Evolutionary conservation across 2,329 filamentous ascomycete genomes (phyloP).

Genomic region (Cladosporium phlei): DNA sequence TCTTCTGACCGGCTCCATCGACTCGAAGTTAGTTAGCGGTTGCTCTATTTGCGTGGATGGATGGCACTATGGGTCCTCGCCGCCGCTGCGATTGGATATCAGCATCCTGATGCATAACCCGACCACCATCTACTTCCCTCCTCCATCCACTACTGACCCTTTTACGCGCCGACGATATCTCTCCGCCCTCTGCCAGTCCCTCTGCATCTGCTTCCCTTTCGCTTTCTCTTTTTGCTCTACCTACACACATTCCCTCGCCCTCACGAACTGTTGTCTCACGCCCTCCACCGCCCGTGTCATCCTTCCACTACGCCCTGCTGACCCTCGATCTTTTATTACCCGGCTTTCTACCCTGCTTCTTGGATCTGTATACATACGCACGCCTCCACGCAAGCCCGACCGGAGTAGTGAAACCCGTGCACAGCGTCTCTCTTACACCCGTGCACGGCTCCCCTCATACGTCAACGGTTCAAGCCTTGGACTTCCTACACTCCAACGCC

Average conservation of each 20-base stretch:
- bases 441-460: slow-evolving; percentile 9
- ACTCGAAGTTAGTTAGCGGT: too few relatives aligned
- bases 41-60: slow-evolving; percentile 11
- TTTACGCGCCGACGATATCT: neutral
- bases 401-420: slow-evolving; percentile 6
- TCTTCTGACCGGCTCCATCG: too few relatives aligned
- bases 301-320: slow-evolving; percentile 7
- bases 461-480: slow-evolving; percentile 1
- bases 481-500: slow-evolving; percentile 6
- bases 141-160: neutral
- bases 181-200: neutral
- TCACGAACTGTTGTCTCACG: slow-evolving; percentile 3
- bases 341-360: neutral
- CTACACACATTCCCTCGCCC: neutral
- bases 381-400: too few relatives aligned
- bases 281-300: slow-evolving; percentile 9
- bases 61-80: too few relatives aligned
- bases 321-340: neutral
- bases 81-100: slow-evolving; percentile 11
- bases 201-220: too few relatives aligned
- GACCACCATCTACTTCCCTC: neutral
- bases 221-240: neutral
- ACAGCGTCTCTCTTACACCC: neutral
- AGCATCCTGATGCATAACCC: neutral
- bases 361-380: slow-evolving; percentile 4